Conservation (phyloP, 441 rosid genomes). For the Biscutella laevigata region DNA sequence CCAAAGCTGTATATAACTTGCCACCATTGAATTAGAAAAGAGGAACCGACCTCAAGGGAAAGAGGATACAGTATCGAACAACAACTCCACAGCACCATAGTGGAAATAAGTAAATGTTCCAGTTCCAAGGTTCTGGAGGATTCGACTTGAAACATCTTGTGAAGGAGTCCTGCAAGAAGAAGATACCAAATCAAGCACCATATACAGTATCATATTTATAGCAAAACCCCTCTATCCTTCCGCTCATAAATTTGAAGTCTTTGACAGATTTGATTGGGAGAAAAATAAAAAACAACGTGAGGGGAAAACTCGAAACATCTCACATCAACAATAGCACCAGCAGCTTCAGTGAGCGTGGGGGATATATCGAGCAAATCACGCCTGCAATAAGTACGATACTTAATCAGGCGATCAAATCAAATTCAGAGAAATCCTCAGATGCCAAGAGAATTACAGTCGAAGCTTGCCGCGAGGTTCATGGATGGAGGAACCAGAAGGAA, state of each 20-base stretch:
- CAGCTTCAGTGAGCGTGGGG: slow-evolving; percentile 85
- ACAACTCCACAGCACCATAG: slow-evolving; percentile 83
- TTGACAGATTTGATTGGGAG: neutral
- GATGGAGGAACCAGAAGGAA: slow-evolving; percentile 78
- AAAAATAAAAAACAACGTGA: neutral
- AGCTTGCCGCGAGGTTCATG: slow-evolving; percentile 72
- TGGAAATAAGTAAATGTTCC: slow-evolving; percentile 88
- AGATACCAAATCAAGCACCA: neutral
- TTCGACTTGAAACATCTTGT: slow-evolving; percentile 94
- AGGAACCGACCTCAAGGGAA: slow-evolving; percentile 66
- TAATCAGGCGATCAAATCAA: slow-evolving; percentile 1
- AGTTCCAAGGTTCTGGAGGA: slow-evolving; percentile 94
- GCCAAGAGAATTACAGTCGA: slow-evolving; percentile 40
- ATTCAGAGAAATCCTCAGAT: neutral
- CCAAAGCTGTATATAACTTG: neutral
- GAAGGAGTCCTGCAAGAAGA: slow-evolving; percentile 57
- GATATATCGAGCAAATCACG: slow-evolving; percentile 81
- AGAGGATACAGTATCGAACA: slow-evolving; percentile 66
- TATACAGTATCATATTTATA: neutral
- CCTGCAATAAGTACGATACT: slow-evolving; percentile 27
- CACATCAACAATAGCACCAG: slow-evolving; percentile 93
- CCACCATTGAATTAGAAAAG: neutral
- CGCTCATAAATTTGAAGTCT: neutral
- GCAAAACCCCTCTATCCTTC: neutral
- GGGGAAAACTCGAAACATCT: slow-evolving; percentile 10